These are phyloP conservation scores for Curvularia verruculosa DNA, from an alignment of 2,329 filamentous ascomycete genomes.

Conservation along the genomic window DNA sequence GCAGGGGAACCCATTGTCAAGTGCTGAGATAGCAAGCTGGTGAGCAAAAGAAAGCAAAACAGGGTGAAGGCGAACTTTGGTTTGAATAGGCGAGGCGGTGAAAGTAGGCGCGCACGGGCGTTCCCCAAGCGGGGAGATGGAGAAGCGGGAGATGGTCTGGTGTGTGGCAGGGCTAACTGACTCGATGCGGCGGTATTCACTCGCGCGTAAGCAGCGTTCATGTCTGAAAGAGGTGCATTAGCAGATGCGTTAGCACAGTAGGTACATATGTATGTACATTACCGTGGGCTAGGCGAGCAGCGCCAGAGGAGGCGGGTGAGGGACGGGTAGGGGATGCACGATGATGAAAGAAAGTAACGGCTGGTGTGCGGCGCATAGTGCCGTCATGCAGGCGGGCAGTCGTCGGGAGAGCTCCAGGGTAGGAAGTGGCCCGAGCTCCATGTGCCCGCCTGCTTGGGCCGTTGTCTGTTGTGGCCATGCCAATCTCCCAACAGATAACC, in stretches of 20 bases:
- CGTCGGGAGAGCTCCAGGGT: conserved; percentile 9
- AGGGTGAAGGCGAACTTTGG: background rate
- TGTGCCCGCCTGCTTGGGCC: conserved; percentile 9
- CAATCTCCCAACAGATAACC: conserved; percentile 27
- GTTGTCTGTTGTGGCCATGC: conserved; percentile 16
- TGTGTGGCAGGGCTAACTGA: background rate
- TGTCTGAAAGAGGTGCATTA: background rate
- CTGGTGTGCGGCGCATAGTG: conserved; percentile 7
- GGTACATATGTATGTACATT: too few relatives aligned
- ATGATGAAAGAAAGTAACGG: conserved; percentile 16
- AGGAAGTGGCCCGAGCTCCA: conserved; percentile 20
- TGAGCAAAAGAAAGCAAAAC: background rate
- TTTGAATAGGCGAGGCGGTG: background rate
- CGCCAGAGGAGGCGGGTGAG: conserved; percentile 1
- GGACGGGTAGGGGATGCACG: background rate
- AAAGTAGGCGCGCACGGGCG: conserved; percentile 1
- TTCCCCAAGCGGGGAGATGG: background rate
- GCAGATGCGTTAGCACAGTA: background rate
- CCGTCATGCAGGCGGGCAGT: conserved; percentile 9
- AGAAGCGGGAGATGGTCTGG: background rate
- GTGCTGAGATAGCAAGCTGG: background rate
- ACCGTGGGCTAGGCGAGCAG: background rate
- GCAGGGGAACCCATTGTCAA: background rate
- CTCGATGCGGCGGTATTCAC: background rate
- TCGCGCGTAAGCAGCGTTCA: background rate